Percentiles rank a stretch among this genome's conserved stretches.
Conservation (phyloP, 768 basidiomycete genomes). For the Suillus sp. region DNA sequence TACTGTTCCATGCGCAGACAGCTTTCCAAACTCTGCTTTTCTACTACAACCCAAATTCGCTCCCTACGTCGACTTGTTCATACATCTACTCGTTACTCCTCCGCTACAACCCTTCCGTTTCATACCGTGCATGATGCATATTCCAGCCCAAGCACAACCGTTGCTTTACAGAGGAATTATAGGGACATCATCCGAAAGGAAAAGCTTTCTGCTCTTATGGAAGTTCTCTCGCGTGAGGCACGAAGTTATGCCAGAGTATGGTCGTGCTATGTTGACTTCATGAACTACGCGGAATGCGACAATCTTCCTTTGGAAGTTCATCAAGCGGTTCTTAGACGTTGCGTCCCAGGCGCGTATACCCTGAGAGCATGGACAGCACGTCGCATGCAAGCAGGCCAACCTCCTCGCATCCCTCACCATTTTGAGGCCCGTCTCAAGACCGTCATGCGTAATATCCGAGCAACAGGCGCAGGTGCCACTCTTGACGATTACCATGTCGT, state of each 20-base stretch:
- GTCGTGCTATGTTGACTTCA: constrained; percentile 61
- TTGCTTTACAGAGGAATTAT: not conserved
- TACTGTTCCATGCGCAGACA: constrained; percentile 9
- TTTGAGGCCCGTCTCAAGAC: constrained; percentile 69
- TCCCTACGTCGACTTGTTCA: constrained; percentile 6
- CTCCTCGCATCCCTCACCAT: constrained; percentile 45
- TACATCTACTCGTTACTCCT: not conserved
- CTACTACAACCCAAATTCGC: not conserved
- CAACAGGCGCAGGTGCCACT: constrained; percentile 41
- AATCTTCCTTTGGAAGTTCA: constrained; percentile 65
- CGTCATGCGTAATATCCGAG: constrained; percentile 71
- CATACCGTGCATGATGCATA: constrained; percentile 3
- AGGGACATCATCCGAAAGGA: constrained; percentile 21
- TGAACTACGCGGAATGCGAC: constrained; percentile 49
- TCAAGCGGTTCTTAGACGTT: constrained; percentile 68
- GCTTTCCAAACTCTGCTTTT: constrained; percentile 8
- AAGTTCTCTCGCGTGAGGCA: constrained; percentile 33
- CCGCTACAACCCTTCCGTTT: constrained; percentile 4
- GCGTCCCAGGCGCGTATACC: constrained; percentile 49
- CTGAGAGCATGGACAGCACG: constrained; percentile 49
- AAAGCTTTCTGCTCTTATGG: constrained; percentile 31
- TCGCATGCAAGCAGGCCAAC: constrained; percentile 41
- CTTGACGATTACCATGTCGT: constrained; percentile 77
- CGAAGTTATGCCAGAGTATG: constrained; percentile 57
- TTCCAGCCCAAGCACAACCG: constrained; percentile 6